Percentiles rank a stretch among this genome's conserved stretches.
Conservation (phyloP, 2,329 filamentous ascomycete species). For the Dryadomyces quercus-mongolicae region DNA sequence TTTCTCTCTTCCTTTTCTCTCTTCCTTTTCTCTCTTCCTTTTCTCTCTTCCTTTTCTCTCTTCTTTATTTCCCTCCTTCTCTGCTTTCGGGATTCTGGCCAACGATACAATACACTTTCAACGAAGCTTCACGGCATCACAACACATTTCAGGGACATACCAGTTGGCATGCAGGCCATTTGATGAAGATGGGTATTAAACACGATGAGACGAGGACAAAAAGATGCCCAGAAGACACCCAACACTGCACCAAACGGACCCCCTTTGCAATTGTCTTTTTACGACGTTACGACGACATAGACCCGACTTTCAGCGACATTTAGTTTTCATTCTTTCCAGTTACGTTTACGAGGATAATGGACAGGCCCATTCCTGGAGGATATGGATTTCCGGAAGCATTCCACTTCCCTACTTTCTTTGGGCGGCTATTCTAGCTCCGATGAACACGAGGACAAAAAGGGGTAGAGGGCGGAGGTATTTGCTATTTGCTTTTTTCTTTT, state of each 20-base stretch:
- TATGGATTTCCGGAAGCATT: no score
- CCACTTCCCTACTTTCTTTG: no score
- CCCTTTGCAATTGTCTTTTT: neutral
- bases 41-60: neutral
- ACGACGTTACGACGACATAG: slow-evolving; percentile 13
- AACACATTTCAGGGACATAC: slow-evolving; percentile 11
- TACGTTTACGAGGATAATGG: no score
- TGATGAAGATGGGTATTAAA: neutral
- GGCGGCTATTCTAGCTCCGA: no score
- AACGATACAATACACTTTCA: slow-evolving; percentile 17
- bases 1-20: neutral
- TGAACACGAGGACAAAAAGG: no score
- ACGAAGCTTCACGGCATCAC: slow-evolving; percentile 22
- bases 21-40: neutral
- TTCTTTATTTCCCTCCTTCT: neutral
- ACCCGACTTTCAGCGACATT: neutral
- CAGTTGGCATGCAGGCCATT: slow-evolving; percentile 7
- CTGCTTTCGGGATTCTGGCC: slow-evolving; percentile 1
- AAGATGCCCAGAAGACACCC: slow-evolving; percentile 1
- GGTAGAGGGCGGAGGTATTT: no score
- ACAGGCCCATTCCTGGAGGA: no score
- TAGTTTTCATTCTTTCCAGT: no score
- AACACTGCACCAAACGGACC: neutral
- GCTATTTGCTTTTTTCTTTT: no score
- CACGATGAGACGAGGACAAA: slow-evolving; percentile 1